Percentiles rank a stretch among this genome's conserved stretches.
Conservation (phyloP, 192 early-diverging fungal species). For the Coemansia sp. region DNA sequence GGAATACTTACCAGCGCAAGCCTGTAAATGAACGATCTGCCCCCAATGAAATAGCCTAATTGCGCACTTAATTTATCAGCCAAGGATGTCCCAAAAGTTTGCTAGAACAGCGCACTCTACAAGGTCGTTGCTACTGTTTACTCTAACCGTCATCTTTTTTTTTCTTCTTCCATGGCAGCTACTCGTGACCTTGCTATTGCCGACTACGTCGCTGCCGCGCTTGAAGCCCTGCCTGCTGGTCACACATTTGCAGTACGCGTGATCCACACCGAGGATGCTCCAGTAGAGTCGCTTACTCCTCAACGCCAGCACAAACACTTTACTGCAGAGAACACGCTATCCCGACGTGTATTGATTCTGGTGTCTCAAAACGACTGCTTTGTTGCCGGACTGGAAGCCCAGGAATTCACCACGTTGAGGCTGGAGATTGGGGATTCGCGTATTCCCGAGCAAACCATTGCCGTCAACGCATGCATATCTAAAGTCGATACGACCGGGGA, state of each 20-base stretch:
- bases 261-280: conserved; percentile 31
- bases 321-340: conserved; percentile 22
- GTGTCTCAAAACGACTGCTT: conserved; percentile 25
- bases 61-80: too few relatives aligned
- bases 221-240: conserved; percentile 26
- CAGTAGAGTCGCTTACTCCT: conserved; percentile 43
- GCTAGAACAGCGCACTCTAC: too few relatives aligned
- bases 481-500: conserved; percentile 48
- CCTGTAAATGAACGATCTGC: too few relatives aligned
- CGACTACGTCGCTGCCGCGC: conserved; percentile 25
- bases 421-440: conserved; percentile 11
- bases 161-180: background rate
- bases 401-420: conserved; percentile 33
- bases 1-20: too few relatives aligned
- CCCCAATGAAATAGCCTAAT: too few relatives aligned
- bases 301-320: conserved; percentile 23
- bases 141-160: too few relatives aligned
- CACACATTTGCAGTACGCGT: conserved; percentile 25
- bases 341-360: conserved; percentile 40
- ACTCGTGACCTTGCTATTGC: conserved; percentile 8
- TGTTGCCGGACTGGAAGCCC: conserved; percentile 42
- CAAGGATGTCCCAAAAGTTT: too few relatives aligned
- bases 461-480: conserved; percentile 41
- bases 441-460: conserved; percentile 3
- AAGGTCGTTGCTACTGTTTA: too few relatives aligned